Evolutionary conservation across 106 monocot species (phyloP).

Genomic region (Allium fistulosum): DNA sequence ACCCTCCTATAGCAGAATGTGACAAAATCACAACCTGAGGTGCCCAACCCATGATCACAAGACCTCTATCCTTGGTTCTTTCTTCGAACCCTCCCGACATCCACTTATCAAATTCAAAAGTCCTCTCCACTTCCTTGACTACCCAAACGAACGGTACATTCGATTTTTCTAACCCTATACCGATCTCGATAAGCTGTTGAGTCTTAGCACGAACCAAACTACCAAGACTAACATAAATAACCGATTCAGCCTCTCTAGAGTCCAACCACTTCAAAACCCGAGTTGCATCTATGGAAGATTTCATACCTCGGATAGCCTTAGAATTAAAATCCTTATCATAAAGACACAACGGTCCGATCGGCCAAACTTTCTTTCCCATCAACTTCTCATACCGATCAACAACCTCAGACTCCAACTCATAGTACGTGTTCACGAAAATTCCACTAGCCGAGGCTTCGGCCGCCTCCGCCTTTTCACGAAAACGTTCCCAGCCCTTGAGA

Average conservation of each 20-base stretch:
- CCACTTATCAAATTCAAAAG: background rate
- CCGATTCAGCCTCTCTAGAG: conserved; percentile 8
- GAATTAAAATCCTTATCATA: conserved; percentile 1
- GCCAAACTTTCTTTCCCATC: conserved; percentile 16
- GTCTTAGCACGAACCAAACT: background rate
- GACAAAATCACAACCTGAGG: background rate
- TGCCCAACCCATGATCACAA: background rate
- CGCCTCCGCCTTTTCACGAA: background rate
- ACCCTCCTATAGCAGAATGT: background rate
- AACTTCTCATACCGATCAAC: conserved; percentile 1
- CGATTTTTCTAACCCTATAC: background rate
- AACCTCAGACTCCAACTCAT: background rate
- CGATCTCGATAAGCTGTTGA: conserved; percentile 13
- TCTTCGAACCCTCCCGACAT: background rate
- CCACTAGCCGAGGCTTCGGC: background rate
- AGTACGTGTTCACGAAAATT: background rate
- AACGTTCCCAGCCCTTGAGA: background rate
- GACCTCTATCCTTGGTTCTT: background rate
- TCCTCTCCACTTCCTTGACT: conserved; percentile 13
- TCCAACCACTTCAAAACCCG: conserved; percentile 32
- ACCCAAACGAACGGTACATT: conserved; percentile 10
- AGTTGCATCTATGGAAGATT: conserved; percentile 9
- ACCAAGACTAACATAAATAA: conserved; percentile 30
- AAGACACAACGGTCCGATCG: conserved; percentile 37
- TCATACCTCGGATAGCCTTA: background rate